Evolutionary conservation across 1,284 basidiomycete genomes (phyloP).

Genomic region (Blastosporella zonata): DNA sequence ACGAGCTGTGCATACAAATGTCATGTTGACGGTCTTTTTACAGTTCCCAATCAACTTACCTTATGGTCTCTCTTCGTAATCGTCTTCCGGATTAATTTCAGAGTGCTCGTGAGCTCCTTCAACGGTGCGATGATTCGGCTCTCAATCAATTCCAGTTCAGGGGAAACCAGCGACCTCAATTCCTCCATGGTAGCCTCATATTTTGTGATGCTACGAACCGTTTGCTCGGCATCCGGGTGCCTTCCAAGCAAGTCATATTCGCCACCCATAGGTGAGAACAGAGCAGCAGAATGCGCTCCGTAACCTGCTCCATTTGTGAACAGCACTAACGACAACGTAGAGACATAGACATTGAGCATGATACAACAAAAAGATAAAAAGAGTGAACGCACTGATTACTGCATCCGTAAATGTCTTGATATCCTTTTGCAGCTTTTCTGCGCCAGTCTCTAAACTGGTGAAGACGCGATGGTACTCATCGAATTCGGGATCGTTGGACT

Average conservation of each 20-base stretch:
- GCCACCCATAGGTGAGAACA: slow-evolving; percentile 80
- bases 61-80: slow-evolving; percentile 98
- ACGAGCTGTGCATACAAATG: slow-evolving; percentile 55
- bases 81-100: slow-evolving; percentile 91
- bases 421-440: slow-evolving; percentile 92
- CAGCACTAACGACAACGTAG: slow-evolving; percentile 50
- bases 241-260: slow-evolving; percentile 83
- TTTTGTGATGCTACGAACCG: slow-evolving; percentile 74
- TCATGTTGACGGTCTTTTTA: neutral
- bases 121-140: slow-evolving; percentile 81
- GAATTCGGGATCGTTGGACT: slow-evolving; percentile 85
- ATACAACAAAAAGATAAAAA: slow-evolving; percentile 7
- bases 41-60: slow-evolving; percentile 34
- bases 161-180: slow-evolving; percentile 73
- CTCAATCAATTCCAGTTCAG: slow-evolving; percentile 95
- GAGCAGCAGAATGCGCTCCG: slow-evolving; percentile 69
- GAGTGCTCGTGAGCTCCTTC: slow-evolving; percentile 84
- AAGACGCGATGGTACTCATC: slow-evolving; percentile 83
- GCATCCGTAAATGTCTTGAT: slow-evolving; percentile 85
- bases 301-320: slow-evolving; percentile 80
- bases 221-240: slow-evolving; percentile 76
- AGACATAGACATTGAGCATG: neutral
- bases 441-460: slow-evolving; percentile 72
- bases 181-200: slow-evolving; percentile 83
- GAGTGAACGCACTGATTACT: slow-evolving; percentile 58